phyloP scores from a whole-genome alignment of 2,329 filamentous ascomycete species.

The Aspergillus sp. region DNA sequence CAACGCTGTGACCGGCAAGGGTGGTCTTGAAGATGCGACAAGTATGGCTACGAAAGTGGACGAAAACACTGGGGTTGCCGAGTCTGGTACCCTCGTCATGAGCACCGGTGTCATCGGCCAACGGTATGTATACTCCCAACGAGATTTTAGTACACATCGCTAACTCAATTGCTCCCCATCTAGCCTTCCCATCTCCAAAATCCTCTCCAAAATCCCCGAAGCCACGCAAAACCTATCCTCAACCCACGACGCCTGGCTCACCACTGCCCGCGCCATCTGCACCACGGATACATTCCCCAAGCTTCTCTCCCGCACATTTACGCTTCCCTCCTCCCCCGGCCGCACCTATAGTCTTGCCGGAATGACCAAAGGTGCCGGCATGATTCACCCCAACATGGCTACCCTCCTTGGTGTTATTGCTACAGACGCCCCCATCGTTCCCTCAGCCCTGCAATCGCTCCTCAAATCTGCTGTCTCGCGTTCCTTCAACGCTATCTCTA shows the following conservation, averaged over 20 bases:
- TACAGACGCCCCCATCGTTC: conserved; percentile 80
- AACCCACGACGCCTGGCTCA: conserved; percentile 82
- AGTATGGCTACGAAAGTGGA: conserved; percentile 81
- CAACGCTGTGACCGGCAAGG: conserved; percentile 92
- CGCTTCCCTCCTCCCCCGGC: conserved; percentile 73
- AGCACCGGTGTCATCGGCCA: conserved; percentile 98
- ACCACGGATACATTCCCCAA: conserved; percentile 99
- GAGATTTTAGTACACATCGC: neutral
- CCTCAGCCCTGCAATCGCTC: conserved; percentile 65
- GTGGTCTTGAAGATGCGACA: conserved; percentile 82
- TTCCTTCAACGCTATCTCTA: conserved; percentile 95
- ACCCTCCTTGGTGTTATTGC: conserved; percentile 89
- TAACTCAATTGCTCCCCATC: neutral
- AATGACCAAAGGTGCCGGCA: conserved; percentile 96
- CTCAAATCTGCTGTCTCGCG: conserved; percentile 73
- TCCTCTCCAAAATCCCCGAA: conserved; percentile 75
- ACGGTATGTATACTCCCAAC: conserved; percentile 51
- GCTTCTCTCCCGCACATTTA: conserved; percentile 80
- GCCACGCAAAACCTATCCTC: conserved; percentile 70
- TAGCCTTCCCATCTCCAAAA: conserved; percentile 87
- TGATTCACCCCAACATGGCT: conserved; percentile 99
- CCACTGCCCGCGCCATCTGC: conserved; percentile 86
- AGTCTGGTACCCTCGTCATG: conserved; percentile 82
- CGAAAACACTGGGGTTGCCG: conserved; percentile 54
- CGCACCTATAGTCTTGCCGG: conserved; percentile 82